phyloP scores from a whole-genome alignment of 495 filamentous ascomycete species.

The Penicillium silybi region DNA sequence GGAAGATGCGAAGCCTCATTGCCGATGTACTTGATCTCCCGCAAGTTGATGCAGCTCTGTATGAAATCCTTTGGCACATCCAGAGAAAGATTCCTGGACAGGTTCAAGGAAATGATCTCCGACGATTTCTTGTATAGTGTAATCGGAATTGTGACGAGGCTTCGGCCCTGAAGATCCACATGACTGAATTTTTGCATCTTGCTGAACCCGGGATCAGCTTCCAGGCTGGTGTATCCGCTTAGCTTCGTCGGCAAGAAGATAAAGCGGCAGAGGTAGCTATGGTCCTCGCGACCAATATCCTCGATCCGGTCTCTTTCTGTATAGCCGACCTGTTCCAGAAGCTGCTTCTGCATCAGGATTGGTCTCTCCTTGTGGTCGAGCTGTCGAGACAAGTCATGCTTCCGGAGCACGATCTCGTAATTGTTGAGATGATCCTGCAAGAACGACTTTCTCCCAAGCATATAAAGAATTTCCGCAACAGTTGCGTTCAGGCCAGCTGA shows the following conservation, averaged over 20 bases:
- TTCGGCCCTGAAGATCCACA: slow-evolving; percentile 87
- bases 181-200: slow-evolving; percentile 87
- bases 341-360: slow-evolving; percentile 84
- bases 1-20: slow-evolving; percentile 91
- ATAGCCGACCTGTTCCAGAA: slow-evolving; percentile 91
- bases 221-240: slow-evolving; percentile 64
- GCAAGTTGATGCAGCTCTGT: slow-evolving; percentile 81
- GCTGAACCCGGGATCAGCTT: slow-evolving; percentile 73
- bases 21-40: slow-evolving; percentile 90
- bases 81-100: slow-evolving; percentile 86
- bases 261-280: slow-evolving; percentile 94
- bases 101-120: slow-evolving; percentile 91
- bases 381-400: slow-evolving; percentile 84
- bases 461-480: slow-evolving; percentile 74
- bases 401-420: slow-evolving; percentile 91
- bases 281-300: slow-evolving; percentile 95
- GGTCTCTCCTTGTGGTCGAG: slow-evolving; percentile 75
- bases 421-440: slow-evolving; percentile 84
- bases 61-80: slow-evolving; percentile 97
- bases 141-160: slow-evolving; percentile 92
- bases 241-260: slow-evolving; percentile 86
- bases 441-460: slow-evolving; percentile 87
- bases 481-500: slow-evolving; percentile 76
- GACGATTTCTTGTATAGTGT: slow-evolving; percentile 83
- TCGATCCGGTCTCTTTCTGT: slow-evolving; percentile 82